A percentile compares a stretch with the other conserved stretches of the same genome.
These are phyloP conservation scores for Thraustochytrium striatum DNA, from an alignment of 352 stramenopile genomes.

Conservation along the genomic window DNA sequence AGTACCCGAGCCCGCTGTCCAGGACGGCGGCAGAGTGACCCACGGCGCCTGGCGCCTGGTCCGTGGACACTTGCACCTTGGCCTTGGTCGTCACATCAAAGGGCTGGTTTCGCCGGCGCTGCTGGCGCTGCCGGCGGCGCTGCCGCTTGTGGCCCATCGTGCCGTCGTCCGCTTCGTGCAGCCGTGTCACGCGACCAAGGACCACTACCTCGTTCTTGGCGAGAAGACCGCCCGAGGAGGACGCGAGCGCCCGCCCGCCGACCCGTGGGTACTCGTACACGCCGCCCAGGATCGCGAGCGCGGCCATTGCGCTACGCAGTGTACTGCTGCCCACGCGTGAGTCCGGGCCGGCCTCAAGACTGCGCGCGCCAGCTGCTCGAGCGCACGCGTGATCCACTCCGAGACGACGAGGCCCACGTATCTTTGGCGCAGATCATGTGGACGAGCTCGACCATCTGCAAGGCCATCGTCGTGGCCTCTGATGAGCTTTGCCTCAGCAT, in stretches of 20 bases:
- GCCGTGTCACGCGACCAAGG: slow-evolving; percentile 1
- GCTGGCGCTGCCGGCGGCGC: not conserved
- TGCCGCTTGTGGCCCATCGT: not conserved
- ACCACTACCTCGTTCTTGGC: slow-evolving; percentile 41
- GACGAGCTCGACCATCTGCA: slow-evolving; percentile 32
- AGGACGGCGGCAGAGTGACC: not conserved
- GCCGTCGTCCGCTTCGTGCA: not conserved
- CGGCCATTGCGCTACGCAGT: slow-evolving; percentile 4
- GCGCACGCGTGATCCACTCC: not conserved
- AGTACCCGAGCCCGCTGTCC: not conserved
- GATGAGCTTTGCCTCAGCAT: not conserved
- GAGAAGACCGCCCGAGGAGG: not conserved
- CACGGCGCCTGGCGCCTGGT: slow-evolving; percentile 5
- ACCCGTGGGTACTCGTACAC: slow-evolving; percentile 26
- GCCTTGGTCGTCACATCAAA: slow-evolving; percentile 6
- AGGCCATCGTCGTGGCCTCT: slow-evolving; percentile 4
- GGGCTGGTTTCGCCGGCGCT: not conserved
- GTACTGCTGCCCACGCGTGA: not conserved
- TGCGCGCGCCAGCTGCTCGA: not conserved
- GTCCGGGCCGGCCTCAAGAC: not conserved
- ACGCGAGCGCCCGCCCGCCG: not conserved
- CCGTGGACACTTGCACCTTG: slow-evolving; percentile 34
- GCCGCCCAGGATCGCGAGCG: slow-evolving; percentile 14
- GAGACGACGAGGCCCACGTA: slow-evolving; percentile 7
- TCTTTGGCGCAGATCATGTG: slow-evolving; percentile 1